Base-by-base conservation (phyloP, 2,329 filamentous ascomycete genomes). In the Talaromyces sp. region DNA sequence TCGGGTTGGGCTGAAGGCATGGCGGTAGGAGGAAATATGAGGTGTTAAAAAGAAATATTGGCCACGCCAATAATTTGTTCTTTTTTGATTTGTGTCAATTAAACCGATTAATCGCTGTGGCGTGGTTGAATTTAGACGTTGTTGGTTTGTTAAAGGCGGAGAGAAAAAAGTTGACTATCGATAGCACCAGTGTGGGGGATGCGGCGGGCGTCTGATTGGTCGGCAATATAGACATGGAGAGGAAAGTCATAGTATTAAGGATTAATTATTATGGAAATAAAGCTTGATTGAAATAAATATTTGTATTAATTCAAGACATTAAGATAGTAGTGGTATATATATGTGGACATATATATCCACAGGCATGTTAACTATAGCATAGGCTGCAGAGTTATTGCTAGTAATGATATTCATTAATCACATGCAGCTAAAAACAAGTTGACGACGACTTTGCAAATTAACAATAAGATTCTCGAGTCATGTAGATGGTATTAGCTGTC, bases 1-100 rank as follows among this genome's bases (percentile, higher is more conserved):
- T 76, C 68, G 31, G 72, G 70, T 66, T 75, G 75, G n/a, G 76
- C 69, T 56, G 73, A 75, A 23, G 76, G 76, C 76, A 78, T 53
- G 50, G 44, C 12, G 12, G 44, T 51, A 18, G 8, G 10, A 14
- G 12, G 33, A n/a, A 40, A 40, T 40, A 40, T n/a, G 36, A 40
- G 36, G 8, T n/a, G 23, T 12, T 36, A 12, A 36, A 36, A 27
- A 47, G 16, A 47, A 47, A 12, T 12, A 23, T 4, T 36, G 33
- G 42, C 4, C 14, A 5, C 16, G 36, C 4, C 7, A n/a, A n/a
- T n/a, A 40, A 8, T 40, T n/a, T 14, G 36, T n/a, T 16, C 2
- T 8, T n/a, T n/a, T 40, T 40, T 40, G 34, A 1, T n/a, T 7
- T 40, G 12, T 14, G 36, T n/a, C 36, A 40, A 23, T 23, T 23